Percentiles rank a stretch among this genome's conserved stretches.
These are phyloP conservation scores for Pseudohalonectria lignicola DNA, from an alignment of 2,329 filamentous ascomycete species.

Conservation along the genomic window DNA sequence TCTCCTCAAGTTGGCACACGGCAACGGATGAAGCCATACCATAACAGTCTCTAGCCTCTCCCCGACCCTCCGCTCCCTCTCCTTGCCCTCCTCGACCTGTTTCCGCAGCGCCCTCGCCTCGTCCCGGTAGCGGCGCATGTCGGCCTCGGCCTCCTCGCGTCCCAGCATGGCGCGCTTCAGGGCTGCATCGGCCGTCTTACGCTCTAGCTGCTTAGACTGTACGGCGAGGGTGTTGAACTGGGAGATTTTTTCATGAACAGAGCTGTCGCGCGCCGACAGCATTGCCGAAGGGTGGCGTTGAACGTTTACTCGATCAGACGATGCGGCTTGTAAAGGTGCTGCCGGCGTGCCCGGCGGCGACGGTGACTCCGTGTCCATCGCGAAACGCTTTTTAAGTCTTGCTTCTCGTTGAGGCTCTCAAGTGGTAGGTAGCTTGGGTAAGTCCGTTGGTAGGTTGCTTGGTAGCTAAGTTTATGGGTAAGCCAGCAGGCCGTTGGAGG, in stretches of 20 bases:
- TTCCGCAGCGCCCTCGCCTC: slow-evolving; percentile 44
- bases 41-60: slow-evolving; percentile 59
- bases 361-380: neutral
- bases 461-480: too few species aligned
- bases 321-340: slow-evolving; percentile 44
- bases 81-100: slow-evolving; percentile 53
- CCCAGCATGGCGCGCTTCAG: slow-evolving; percentile 56
- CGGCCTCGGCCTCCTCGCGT: slow-evolving; percentile 61
- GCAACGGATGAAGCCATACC: too few species aligned
- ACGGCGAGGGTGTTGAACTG: slow-evolving; percentile 61
- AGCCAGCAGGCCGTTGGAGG: too few species aligned
- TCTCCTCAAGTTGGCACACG: too few species aligned
- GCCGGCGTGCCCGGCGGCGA: neutral
- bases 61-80: slow-evolving; percentile 53
- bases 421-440: too few species aligned
- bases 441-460: too few species aligned
- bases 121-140: slow-evolving; percentile 52
- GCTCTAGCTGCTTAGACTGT: slow-evolving; percentile 49
- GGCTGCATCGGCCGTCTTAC: slow-evolving; percentile 54
- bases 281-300: slow-evolving; percentile 22
- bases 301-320: slow-evolving; percentile 53
- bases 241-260: slow-evolving; percentile 56
- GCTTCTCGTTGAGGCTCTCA: too few species aligned
- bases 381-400: too few species aligned
- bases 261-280: slow-evolving; percentile 39